Evolutionary conservation across 495 filamentous ascomycete genomes (phyloP).

Genomic region (Choiromyces venosus): DNA sequence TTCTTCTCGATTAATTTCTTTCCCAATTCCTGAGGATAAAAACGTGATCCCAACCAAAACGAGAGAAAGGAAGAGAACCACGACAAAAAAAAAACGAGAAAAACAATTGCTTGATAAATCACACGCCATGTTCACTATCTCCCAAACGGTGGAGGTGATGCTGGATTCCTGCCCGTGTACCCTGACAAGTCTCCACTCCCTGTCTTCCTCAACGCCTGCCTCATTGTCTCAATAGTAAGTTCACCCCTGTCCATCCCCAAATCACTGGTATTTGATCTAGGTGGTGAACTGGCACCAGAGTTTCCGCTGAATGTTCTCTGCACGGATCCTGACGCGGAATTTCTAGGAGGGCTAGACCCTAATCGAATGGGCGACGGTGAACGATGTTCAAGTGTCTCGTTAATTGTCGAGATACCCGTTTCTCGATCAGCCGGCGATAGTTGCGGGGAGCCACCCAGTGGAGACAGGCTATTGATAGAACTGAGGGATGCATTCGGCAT

Average conservation of each 20-base stretch:
- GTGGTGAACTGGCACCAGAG: conserved; percentile 30
- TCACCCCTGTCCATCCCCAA: conserved; percentile 53
- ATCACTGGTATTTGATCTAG: conserved; percentile 31
- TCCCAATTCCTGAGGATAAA: not conserved
- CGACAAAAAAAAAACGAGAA: no score
- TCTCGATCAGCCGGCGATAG: conserved; percentile 46
- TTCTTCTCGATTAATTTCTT: not conserved
- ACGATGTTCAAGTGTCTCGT: conserved; percentile 34
- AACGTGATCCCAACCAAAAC: not conserved
- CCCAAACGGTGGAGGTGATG: not conserved
- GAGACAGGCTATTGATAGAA: conserved; percentile 56
- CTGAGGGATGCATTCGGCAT: conserved; percentile 11
- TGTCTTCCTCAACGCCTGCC: conserved; percentile 74
- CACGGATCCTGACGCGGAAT: conserved; percentile 32
- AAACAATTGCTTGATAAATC: not conserved
- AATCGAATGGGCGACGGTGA: conserved; percentile 42
- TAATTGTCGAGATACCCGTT: conserved; percentile 31
- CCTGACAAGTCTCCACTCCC: conserved; percentile 66
- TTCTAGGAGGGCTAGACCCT: conserved; percentile 49
- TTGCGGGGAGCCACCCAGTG: conserved; percentile 52
- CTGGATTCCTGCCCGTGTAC: conserved; percentile 23
- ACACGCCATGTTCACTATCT: not conserved
- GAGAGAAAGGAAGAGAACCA: conserved; percentile 1
- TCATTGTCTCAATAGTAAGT: conserved; percentile 83
- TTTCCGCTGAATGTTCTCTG: conserved; percentile 23